Base-by-base conservation (phyloP, 2,329 filamentous ascomycete genomes). In the Alternaria ventricosa region DNA sequence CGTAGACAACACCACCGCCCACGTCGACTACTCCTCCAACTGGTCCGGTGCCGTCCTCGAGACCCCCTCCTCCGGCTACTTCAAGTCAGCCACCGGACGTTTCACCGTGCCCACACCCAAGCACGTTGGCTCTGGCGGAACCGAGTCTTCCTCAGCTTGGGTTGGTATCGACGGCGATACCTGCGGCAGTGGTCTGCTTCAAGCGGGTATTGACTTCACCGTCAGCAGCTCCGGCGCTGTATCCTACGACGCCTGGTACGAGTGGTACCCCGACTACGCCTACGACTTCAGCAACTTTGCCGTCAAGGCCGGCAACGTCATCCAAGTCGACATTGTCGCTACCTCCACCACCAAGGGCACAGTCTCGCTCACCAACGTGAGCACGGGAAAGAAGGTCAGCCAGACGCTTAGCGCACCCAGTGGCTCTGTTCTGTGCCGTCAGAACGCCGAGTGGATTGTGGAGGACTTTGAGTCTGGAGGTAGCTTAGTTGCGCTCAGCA, bases 101-200 rank as follows among this genome's bases (percentile, higher is more conserved):
- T 86, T 89, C 75, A 84, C 80, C 2, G 83, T 88, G 6, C 87
- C 87, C 3, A 81, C 80, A 1, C 83, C 86, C 10, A 71, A 79
- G 8, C 81, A 83, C 2, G 73, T 72, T 9, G 79, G 80, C 25
- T 74, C 75, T n/a, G 74, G 71, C 28, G 72, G 60, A 4, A 69
- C 79, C 20, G 83, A 85, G 68, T 82, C 83, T 50, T 84, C 83
- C 22, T 84, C 84, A 3, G 86, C 85, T 11, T 89, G 86, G 87
- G 86, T 89, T 9, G 87, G 87, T 23, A 89, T 89, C 60, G 87
- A 89, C 63, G 87, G 87, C 12, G 85, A 88, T 68, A 87, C 85
- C 6, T 88, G 86, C 75, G 73, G 56, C 27, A 68, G 78, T 3
- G 85, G 86, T 8, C 87, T 88, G 57, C 78, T 89, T 6, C 87